These are phyloP conservation scores for Xylariales sp. DNA, from an alignment of 2,329 filamentous ascomycete species.

Conservation along the genomic window DNA sequence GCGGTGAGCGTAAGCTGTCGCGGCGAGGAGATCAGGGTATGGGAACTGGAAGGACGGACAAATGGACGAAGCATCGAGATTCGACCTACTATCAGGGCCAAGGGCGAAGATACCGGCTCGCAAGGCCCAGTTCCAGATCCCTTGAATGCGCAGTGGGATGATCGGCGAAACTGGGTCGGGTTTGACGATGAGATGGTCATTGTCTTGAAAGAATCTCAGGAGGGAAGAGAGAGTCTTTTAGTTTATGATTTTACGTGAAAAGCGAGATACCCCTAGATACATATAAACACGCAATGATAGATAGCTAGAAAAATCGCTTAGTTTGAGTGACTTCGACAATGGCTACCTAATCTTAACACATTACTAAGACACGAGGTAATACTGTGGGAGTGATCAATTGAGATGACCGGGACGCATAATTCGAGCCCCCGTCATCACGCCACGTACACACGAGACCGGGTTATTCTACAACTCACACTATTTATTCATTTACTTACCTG, in stretches of 20 bases:
- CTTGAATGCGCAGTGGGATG: conserved; percentile 53
- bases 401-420: too few species aligned
- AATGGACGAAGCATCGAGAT: conserved; percentile 63
- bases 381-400: too few species aligned
- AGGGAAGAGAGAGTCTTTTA: conserved; percentile 78
- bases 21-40: conserved; percentile 85
- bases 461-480: too few species aligned
- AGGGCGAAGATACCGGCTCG: conserved; percentile 39
- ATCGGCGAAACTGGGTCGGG: conserved; percentile 75
- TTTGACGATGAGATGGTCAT: conserved; percentile 96
- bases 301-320: too few species aligned
- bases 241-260: conserved; percentile 83
- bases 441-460: too few species aligned
- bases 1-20: conserved; percentile 87
- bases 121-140: conserved; percentile 9
- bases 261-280: conserved; percentile 25
- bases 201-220: conserved; percentile 76
- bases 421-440: too few species aligned
- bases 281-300: too few species aligned
- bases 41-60: conserved; percentile 84
- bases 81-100: conserved; percentile 52
- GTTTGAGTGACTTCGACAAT: too few species aligned
- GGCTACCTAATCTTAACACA: too few species aligned
- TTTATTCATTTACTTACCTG: too few species aligned
- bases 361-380: too few species aligned